Percentiles rank a stretch among this genome's conserved stretches.
phyloP scores from a whole-genome alignment of 2,329 filamentous ascomycete species.

The Pseudogymnoascus sp. region DNA sequence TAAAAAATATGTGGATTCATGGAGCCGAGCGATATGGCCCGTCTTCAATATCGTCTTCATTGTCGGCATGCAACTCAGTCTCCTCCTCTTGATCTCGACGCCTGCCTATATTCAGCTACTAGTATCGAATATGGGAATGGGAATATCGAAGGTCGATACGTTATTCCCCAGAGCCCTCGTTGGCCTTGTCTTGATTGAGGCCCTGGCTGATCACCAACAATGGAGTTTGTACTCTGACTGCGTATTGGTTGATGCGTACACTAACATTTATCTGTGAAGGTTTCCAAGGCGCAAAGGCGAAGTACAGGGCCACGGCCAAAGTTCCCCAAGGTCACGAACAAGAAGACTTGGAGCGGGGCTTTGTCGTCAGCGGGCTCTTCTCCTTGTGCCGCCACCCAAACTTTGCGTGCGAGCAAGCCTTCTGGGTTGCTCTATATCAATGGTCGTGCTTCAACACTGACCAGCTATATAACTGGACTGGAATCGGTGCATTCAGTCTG shows the following conservation, averaged over 20 bases:
- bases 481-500: conserved; percentile 60
- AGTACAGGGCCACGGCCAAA: conserved; percentile 67
- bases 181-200: conserved; percentile 57
- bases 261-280: conserved; percentile 34
- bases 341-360: conserved; percentile 81
- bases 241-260: neutral
- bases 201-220: conserved; percentile 84
- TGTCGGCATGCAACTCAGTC: conserved; percentile 69
- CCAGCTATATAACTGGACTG: conserved; percentile 71
- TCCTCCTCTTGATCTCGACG: conserved; percentile 71
- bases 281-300: conserved; percentile 73
- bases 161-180: conserved; percentile 49
- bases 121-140: conserved; percentile 53
- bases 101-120: conserved; percentile 82
- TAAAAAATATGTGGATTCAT: conserved; percentile 56
- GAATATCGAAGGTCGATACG: conserved; percentile 47
- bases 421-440: conserved; percentile 84
- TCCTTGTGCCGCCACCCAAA: conserved; percentile 88
- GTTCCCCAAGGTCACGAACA: conserved; percentile 58
- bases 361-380: conserved; percentile 78
- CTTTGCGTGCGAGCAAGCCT: conserved; percentile 82
- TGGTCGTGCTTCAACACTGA: conserved; percentile 75
- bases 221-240: conserved; percentile 51
- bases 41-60: conserved; percentile 89
- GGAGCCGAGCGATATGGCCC: conserved; percentile 61